These are phyloP conservation scores for Nematocida ausubeli DNA, from an alignment of 371 early-diverging fungal genomes.

Conservation along the genomic window DNA sequence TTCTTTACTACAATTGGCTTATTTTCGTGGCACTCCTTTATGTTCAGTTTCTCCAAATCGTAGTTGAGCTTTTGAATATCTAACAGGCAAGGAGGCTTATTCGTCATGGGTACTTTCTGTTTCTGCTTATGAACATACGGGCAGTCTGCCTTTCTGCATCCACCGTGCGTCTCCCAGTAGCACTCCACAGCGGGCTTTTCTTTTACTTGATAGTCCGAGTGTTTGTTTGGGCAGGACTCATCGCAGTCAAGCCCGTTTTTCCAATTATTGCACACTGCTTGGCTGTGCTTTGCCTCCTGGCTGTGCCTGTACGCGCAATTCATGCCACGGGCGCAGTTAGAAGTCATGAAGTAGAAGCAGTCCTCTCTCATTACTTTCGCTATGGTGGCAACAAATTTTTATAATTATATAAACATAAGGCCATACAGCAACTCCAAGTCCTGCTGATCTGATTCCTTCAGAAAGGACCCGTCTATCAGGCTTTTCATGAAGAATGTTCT, in stretches of 20 bases:
- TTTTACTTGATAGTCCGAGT: slow-evolving; percentile 66
- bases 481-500: background rate
- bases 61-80: slow-evolving; percentile 16
- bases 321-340: slow-evolving; percentile 59
- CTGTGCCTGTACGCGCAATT: slow-evolving; percentile 66
- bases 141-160: slow-evolving; percentile 64
- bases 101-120: slow-evolving; percentile 52
- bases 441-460: background rate
- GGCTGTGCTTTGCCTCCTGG: slow-evolving; percentile 57
- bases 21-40: background rate
- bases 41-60: background rate
- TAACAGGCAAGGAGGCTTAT: slow-evolving; percentile 21
- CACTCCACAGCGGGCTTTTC: slow-evolving; percentile 59
- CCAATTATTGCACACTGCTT: slow-evolving; percentile 64
- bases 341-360: slow-evolving; percentile 69
- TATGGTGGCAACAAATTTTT: background rate
- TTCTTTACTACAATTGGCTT: background rate
- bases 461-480: slow-evolving; percentile 2
- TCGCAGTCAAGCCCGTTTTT: slow-evolving; percentile 54
- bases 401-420: slow-evolving; percentile 13
- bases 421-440: background rate
- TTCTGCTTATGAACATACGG: slow-evolving; percentile 61
- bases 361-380: slow-evolving; percentile 62
- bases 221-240: slow-evolving; percentile 64
- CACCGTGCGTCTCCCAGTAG: slow-evolving; percentile 65